Evolutionary conservation across 768 basidiomycete species (phyloP).

Genomic region (Fomitopsis pulvina): DNA sequence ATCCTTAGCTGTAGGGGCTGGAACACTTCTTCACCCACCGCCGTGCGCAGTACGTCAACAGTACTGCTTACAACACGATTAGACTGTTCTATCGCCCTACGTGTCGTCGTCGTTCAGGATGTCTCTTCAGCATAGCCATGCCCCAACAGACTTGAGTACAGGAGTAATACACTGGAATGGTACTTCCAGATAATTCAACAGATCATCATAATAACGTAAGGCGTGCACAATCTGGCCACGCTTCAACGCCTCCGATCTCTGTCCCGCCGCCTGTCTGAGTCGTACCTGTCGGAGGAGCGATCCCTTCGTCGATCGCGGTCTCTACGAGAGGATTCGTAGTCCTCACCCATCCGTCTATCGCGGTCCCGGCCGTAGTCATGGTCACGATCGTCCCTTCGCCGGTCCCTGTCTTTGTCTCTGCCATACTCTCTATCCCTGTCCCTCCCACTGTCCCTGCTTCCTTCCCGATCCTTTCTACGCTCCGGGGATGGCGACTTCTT

Average conservation of each 20-base stretch:
- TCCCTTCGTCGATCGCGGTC: slow-evolving; percentile 10
- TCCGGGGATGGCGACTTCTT: slow-evolving; percentile 37
- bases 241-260: neutral
- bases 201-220: too few relatives aligned
- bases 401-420: slow-evolving; percentile 23
- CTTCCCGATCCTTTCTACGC: slow-evolving; percentile 20
- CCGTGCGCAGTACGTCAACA: too few relatives aligned
- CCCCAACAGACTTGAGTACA: too few relatives aligned
- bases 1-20: too few relatives aligned
- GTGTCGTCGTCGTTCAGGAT: too few relatives aligned
- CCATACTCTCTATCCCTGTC: slow-evolving; percentile 17
- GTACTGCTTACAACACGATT: too few relatives aligned
- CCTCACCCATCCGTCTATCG: slow-evolving; percentile 5
- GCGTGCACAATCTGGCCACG: neutral
- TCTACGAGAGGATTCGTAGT: slow-evolving; percentile 8
- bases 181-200: too few relatives aligned
- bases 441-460: slow-evolving; percentile 13
- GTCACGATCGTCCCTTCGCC: neutral
- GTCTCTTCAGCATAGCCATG: too few relatives aligned
- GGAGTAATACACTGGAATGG: too few relatives aligned
- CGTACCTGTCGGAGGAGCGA: slow-evolving; percentile 8
- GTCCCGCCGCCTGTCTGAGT: slow-evolving; percentile 6
- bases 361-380: slow-evolving; percentile 3
- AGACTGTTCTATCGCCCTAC: too few relatives aligned
- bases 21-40: too few relatives aligned